Base-by-base conservation (phyloP, 371 early-diverging fungal genomes). In the Mortierella sp. region DNA sequence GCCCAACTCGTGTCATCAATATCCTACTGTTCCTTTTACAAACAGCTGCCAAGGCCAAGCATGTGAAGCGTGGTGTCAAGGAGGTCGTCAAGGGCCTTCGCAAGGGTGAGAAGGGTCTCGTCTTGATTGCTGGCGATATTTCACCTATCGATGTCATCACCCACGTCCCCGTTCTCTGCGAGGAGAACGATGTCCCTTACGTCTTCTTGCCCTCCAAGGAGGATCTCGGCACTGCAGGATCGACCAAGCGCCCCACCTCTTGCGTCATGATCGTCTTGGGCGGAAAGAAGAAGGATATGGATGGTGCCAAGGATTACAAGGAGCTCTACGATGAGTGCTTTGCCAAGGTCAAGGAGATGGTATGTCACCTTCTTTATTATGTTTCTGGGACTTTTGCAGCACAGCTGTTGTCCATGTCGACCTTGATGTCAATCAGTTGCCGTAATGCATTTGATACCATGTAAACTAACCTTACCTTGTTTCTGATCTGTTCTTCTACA, bases 81-180 rank as follows among this genome's bases (percentile, higher is more conserved):
- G 99, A 99, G 91, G 98, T 98, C 52, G 96, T 96, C 73, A 99
- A 99, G 92, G 97, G 95, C 75, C 91, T 99, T 79, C 94, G 98
- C 80, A 99, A 98, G 92, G 98, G 97, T 73, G 92, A 95, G 79
- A 98, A 98, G 92, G 99, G 95, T 34, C 84, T 99, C 77, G 96
- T 99, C 28, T 89, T 99, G 65, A 91, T 99, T 84, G 99, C 99
- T 52, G 99, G 98, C 73, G 98, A 99, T 89, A 96, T 98, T 81
- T 96, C 97, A 34, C 99, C 99, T 52, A 94, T 98, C 78, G 99
- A 99, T 90, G 97, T 99, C 68, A 96, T 99, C 79, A 95, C 98
- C 63, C 99, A 99, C 89, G 90, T 99, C 58, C 99, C 99, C 73
- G 96, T 98, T 57, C 90, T 99, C 57, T 99, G 99, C 93, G 99